Evolutionary conservation across 305 asterid species (phyloP).

Genomic region (Caryopteris hybrid): DNA sequence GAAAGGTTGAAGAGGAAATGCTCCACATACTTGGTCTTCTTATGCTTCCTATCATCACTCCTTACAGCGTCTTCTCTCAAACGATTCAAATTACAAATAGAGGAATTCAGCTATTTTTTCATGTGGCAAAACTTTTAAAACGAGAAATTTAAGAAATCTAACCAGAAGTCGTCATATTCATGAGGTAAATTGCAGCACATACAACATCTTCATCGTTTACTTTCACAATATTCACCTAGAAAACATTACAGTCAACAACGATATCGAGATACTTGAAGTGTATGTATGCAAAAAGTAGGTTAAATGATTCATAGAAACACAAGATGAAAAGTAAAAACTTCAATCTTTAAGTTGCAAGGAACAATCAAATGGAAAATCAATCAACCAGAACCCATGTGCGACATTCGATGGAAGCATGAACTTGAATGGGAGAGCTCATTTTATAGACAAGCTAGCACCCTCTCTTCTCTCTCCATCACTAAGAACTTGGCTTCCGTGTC

Average conservation of each 20-base stretch:
- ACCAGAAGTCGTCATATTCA: too few relatives aligned
- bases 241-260: too few relatives aligned
- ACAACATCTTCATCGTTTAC: too few relatives aligned
- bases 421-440: slow-evolving; percentile 59
- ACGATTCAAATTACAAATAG: slow-evolving; percentile 4
- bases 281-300: too few relatives aligned
- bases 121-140: background rate
- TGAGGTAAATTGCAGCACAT: too few relatives aligned
- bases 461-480: slow-evolving; percentile 62
- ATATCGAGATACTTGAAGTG: too few relatives aligned
- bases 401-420: slow-evolving; percentile 93
- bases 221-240: too few relatives aligned
- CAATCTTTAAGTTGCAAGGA: slow-evolving; percentile 83
- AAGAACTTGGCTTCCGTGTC: slow-evolving; percentile 49
- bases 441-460: slow-evolving; percentile 32
- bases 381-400: slow-evolving; percentile 82
- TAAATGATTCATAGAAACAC: background rate
- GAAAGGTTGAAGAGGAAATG: too few relatives aligned
- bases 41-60: too few relatives aligned
- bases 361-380: slow-evolving; percentile 61
- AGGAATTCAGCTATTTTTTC: slow-evolving; percentile 16
- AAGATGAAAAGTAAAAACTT: background rate
- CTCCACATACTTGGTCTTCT: too few relatives aligned
- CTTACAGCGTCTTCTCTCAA: too few relatives aligned
- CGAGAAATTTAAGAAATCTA: too few relatives aligned